These are phyloP conservation scores for Monosporascus cannonballus DNA, from an alignment of 2,329 filamentous ascomycete genomes.

Conservation along the genomic window DNA sequence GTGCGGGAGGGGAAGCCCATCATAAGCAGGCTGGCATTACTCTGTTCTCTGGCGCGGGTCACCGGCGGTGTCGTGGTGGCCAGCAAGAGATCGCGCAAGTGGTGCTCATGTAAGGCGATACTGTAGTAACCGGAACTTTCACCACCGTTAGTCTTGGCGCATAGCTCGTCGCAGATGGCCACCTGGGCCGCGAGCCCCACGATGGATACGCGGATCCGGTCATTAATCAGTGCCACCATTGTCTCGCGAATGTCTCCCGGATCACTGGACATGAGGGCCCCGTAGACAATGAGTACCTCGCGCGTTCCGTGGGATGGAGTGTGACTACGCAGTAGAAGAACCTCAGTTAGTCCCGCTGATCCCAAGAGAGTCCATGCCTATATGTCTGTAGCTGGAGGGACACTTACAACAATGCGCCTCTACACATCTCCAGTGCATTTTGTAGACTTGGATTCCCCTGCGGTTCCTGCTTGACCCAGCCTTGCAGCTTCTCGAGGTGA, in stretches of 20 bases:
- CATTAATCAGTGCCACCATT: conserved; percentile 68
- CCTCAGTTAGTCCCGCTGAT: too few species aligned
- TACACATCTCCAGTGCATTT: conserved; percentile 92
- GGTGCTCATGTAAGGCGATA: conserved; percentile 78
- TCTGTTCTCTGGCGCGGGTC: conserved; percentile 58
- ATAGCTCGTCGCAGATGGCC: conserved; percentile 86
- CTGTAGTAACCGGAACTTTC: conserved; percentile 65
- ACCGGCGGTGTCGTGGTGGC: conserved; percentile 84
- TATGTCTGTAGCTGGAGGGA: too few species aligned
- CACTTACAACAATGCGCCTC: conserved; percentile 76
- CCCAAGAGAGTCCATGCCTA: too few species aligned
- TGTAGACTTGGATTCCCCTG: conserved; percentile 77
- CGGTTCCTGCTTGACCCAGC: conserved; percentile 59
- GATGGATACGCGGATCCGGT: conserved; percentile 81
- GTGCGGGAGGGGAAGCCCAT: conserved; percentile 95
- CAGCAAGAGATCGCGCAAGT: conserved; percentile 86
- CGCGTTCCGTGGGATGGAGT: conserved; percentile 89
- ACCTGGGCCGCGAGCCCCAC: conserved; percentile 89
- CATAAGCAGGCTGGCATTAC: conserved; percentile 69
- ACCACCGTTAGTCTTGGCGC: conserved; percentile 78
- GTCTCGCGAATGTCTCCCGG: conserved; percentile 94
- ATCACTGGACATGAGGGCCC: conserved; percentile 83
- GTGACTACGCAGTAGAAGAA: conserved; percentile 48
- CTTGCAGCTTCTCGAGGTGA: conserved; percentile 72
- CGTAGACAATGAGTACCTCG: conserved; percentile 88